Evolutionary conservation across 2,329 filamentous ascomycete genomes (phyloP).

Genomic region (Penicillium psychrosexuale): DNA sequence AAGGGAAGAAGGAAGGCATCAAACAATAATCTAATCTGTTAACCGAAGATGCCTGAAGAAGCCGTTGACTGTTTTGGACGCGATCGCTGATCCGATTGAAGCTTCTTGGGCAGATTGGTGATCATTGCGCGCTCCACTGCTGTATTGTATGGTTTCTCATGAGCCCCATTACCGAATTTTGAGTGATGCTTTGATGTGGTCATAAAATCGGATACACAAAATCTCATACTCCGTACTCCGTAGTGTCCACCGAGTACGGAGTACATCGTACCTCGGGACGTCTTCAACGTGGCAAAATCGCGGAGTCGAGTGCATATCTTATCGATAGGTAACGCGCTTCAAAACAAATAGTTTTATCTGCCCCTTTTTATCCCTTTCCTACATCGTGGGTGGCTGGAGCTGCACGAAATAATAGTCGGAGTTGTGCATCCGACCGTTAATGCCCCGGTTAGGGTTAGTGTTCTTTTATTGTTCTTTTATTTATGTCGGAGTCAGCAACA

Average conservation of each 20-base stretch:
- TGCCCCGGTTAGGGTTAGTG: neutral
- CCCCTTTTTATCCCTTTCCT: constrained; percentile 1
- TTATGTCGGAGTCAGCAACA: neutral
- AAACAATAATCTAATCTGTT: neutral
- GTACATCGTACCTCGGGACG: neutral
- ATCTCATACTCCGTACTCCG: neutral
- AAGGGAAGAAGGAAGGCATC: neutral
- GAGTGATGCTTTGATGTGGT: neutral
- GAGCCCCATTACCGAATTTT: neutral
- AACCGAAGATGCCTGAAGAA: neutral
- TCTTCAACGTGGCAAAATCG: constrained; percentile 22
- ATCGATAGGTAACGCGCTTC: neutral
- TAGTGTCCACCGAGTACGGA: neutral
- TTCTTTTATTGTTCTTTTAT: neutral
- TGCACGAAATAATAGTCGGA: constrained; percentile 11
- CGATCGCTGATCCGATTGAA: constrained; percentile 15
- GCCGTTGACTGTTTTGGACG: constrained; percentile 1
- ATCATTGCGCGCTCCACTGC: constrained; percentile 20
- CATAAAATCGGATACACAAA: neutral
- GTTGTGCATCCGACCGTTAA: constrained; percentile 16
- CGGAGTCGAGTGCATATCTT: constrained; percentile 9
- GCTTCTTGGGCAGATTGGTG: constrained; percentile 17
- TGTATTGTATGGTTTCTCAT: neutral
- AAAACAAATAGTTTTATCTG: neutral
- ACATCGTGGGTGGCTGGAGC: constrained; percentile 21